Conservation (phyloP, 2,329 filamentous ascomycete genomes). For the Verticillium nubilum region DNA sequence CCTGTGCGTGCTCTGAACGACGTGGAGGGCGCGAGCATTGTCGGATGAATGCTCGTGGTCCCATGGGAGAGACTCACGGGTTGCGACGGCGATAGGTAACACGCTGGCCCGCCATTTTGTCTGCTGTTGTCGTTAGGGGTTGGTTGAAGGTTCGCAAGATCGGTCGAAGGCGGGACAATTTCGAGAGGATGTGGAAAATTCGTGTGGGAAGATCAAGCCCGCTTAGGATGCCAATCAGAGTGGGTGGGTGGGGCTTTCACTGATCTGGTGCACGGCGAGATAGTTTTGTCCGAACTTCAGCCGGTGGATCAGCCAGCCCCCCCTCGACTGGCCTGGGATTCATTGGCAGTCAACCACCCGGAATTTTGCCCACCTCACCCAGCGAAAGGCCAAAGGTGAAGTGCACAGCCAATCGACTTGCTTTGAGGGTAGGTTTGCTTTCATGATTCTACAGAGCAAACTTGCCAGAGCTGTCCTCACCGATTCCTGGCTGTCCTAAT, state of each 20-base stretch:
- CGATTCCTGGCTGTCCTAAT: too few relatives aligned
- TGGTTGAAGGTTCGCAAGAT: not conserved
- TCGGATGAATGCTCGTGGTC: not conserved
- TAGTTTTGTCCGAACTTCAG: not conserved
- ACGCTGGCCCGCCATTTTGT: constrained; percentile 54
- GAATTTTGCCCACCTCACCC: too few relatives aligned
- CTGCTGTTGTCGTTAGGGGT: constrained; percentile 24
- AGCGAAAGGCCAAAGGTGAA: too few relatives aligned
- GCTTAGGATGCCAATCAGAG: constrained; percentile 31
- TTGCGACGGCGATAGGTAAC: constrained; percentile 72
- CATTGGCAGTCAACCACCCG: too few relatives aligned
- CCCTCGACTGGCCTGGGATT: not conserved
- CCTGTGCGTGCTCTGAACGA: not conserved
- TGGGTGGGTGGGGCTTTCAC: not conserved
- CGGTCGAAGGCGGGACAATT: not conserved
- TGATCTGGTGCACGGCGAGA: not conserved
- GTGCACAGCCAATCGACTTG: too few relatives aligned
- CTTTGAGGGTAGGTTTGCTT: too few relatives aligned
- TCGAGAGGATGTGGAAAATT: constrained; percentile 3
- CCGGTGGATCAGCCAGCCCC: not conserved
- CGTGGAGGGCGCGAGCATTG: not conserved
- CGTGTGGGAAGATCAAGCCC: constrained; percentile 24
- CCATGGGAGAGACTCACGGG: constrained; percentile 53
- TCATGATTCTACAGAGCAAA: too few relatives aligned
- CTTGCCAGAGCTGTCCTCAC: too few relatives aligned